phyloP scores from a whole-genome alignment of 352 stramenopile genomes.

The Pythium oligandrum region DNA sequence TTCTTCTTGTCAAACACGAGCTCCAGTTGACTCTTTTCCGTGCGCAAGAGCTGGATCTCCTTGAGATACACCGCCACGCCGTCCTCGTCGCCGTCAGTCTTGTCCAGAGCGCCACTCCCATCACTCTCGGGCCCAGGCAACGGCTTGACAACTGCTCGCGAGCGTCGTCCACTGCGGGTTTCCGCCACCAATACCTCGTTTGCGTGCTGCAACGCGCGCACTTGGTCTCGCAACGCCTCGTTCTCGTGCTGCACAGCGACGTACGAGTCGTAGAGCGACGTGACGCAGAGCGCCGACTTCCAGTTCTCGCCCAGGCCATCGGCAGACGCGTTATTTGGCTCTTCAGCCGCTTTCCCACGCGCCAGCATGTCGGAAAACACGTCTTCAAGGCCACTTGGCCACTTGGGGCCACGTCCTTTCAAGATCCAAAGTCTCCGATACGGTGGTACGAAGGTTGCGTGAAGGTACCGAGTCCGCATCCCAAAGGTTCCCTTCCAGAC shows the following conservation, averaged over 20 bases:
- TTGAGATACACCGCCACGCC: constrained; percentile 21
- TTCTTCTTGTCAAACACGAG: constrained; percentile 28
- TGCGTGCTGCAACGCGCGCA: constrained; percentile 20
- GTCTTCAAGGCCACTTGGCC: too few species aligned
- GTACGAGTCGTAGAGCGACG: constrained; percentile 73
- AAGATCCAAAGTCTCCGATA: too few species aligned
- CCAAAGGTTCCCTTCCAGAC: too few species aligned
- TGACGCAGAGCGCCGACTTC: constrained; percentile 72
- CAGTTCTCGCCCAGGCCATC: constrained; percentile 39
- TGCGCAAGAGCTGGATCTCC: constrained; percentile 45
- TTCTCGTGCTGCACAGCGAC: constrained; percentile 56
- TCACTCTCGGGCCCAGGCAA: neutral
- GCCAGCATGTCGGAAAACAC: too few species aligned
- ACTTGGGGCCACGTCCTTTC: too few species aligned
- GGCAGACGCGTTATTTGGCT: constrained; percentile 14
- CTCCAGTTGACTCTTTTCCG: constrained; percentile 41
- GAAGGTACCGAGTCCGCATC: constrained; percentile 4
- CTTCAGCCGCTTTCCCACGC: neutral
- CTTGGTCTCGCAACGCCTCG: constrained; percentile 28
- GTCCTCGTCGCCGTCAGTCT: constrained; percentile 16
- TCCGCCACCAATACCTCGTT: constrained; percentile 24
- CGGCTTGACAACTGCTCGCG: too few species aligned
- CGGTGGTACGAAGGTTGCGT: constrained; percentile 7
- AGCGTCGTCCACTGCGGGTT: too few species aligned
- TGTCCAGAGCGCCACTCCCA: constrained; percentile 1